Percentiles rank a stretch among this genome's conserved stretches.
These are phyloP conservation scores for Nakaseomyces nivariensis DNA, from an alignment of 1,139 yeast genomes.

Conservation along the genomic window DNA sequence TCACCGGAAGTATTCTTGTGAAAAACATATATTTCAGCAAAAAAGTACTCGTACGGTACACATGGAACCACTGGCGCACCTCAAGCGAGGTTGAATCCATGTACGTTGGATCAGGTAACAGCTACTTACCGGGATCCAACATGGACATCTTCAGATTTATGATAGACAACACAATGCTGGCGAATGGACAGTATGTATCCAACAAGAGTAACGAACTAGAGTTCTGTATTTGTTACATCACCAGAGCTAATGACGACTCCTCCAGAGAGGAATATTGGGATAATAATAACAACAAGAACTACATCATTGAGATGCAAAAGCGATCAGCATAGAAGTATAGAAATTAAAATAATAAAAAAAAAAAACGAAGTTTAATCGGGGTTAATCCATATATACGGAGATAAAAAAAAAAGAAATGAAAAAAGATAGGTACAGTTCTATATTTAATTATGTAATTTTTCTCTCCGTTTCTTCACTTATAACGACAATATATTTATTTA, in stretches of 20 bases:
- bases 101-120: slow-evolving; percentile 17
- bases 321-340: background rate
- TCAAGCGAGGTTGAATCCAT: slow-evolving; percentile 18
- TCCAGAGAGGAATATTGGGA: slow-evolving; percentile 19
- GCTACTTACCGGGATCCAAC: slow-evolving; percentile 16
- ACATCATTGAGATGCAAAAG: slow-evolving; percentile 10
- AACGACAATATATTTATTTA: too few species aligned
- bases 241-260: slow-evolving; percentile 10
- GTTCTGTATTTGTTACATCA: slow-evolving; percentile 18
- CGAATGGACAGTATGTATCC: slow-evolving; percentile 3
- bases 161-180: slow-evolving; percentile 12
- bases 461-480: too few species aligned
- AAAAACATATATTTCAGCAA: slow-evolving; percentile 20
- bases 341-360: too few species aligned
- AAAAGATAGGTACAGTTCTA: too few species aligned
- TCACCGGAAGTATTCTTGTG: slow-evolving; percentile 18
- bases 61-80: slow-evolving; percentile 19
- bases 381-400: too few species aligned
- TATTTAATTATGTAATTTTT: too few species aligned
- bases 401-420: too few species aligned
- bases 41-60: slow-evolving; percentile 17
- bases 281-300: slow-evolving; percentile 17
- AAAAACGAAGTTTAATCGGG: background rate
- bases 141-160: slow-evolving; percentile 23
- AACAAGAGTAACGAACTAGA: slow-evolving; percentile 7